Evolutionary conservation across 2,329 filamentous ascomycete genomes (phyloP).

Genomic region (Fusarium keratoplasticum): DNA sequence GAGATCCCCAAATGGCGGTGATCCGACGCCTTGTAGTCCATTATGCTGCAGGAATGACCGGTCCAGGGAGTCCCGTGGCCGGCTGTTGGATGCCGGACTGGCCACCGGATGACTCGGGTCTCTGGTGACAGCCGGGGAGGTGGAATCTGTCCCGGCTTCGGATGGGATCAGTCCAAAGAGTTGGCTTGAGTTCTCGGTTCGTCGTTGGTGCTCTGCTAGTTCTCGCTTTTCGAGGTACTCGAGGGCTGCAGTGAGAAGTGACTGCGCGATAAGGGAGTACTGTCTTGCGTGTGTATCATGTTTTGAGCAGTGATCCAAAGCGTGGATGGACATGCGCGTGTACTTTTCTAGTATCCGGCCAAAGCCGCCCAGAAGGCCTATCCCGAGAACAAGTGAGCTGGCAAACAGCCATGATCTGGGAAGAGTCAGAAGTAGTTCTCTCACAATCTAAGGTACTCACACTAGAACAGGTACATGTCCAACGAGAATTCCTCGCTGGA

Average conservation of each 20-base stretch:
- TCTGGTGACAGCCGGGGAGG: constrained; percentile 16
- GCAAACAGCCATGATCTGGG: constrained; percentile 66
- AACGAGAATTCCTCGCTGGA: constrained; percentile 56
- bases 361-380: constrained; percentile 64
- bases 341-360: constrained; percentile 65
- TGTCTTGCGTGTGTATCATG: constrained; percentile 63
- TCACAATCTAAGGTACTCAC: constrained; percentile 50
- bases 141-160: constrained; percentile 11
- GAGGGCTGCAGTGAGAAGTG: constrained; percentile 59
- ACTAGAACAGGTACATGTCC: constrained; percentile 62
- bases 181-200: constrained; percentile 63
- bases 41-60: constrained; percentile 45
- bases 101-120: constrained; percentile 19
- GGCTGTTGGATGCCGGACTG: constrained; percentile 27
- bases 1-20: constrained; percentile 50
- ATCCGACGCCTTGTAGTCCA: constrained; percentile 41
- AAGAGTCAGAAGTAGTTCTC: neutral
- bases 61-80: constrained; percentile 42
- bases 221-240: constrained; percentile 62
- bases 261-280: constrained; percentile 65
- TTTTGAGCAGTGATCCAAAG: constrained; percentile 62
- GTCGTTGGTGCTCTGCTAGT: constrained; percentile 57
- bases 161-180: constrained; percentile 62
- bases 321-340: constrained; percentile 59
- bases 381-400: constrained; percentile 62